Conservation (phyloP, 805 yeast genomes). For the Myxozyma vanderwaltii region DNA sequence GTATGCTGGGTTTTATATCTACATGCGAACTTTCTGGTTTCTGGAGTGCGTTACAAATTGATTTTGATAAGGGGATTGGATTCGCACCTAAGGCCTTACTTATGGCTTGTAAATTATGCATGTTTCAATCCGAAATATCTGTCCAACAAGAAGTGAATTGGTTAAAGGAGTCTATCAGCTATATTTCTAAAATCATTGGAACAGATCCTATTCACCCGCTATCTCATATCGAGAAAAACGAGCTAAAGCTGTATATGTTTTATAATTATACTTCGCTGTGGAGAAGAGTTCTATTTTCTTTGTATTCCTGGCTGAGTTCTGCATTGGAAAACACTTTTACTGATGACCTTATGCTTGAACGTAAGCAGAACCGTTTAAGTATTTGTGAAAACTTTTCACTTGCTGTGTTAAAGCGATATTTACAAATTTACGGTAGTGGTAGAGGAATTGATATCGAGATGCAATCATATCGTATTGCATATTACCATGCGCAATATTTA, state of each 20-base stretch:
- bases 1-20: conserved; percentile 12
- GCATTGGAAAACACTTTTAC: neutral
- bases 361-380: neutral
- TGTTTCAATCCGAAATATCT: neutral
- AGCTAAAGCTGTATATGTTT: neutral
- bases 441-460: neutral
- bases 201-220: neutral
- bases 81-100: conserved; percentile 14
- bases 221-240: neutral
- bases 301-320: neutral
- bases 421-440: neutral
- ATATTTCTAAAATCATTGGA: conserved; percentile 1
- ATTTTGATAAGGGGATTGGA: neutral
- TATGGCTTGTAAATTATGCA: conserved; percentile 14
- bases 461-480: neutral
- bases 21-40: neutral
- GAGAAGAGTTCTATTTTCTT: conserved; percentile 7
- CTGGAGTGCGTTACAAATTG: conserved; percentile 1
- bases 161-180: conserved; percentile 3
- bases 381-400: neutral
- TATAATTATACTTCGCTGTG: neutral
- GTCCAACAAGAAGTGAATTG: neutral
- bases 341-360: neutral
- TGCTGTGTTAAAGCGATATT: neutral
- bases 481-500: neutral